These are phyloP conservation scores for Pascua guehoae DNA, from an alignment of 1,284 basidiomycete species.

Conservation along the genomic window DNA sequence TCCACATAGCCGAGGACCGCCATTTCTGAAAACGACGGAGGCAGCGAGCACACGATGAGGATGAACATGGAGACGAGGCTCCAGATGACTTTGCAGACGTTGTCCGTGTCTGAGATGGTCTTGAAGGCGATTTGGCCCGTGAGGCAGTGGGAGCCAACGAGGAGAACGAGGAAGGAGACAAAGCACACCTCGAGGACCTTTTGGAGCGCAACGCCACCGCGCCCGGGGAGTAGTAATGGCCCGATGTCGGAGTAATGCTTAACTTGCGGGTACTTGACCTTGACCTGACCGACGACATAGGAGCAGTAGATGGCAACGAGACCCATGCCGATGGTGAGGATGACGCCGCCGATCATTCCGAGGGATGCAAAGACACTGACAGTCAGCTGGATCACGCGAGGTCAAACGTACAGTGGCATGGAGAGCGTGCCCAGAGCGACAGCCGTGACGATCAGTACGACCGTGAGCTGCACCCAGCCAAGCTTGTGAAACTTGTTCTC, in stretches of 20 bases:
- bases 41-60: conserved; percentile 14
- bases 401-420: conserved; percentile 13
- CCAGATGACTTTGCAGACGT: conserved; percentile 12
- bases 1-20: conserved; percentile 40
- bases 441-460: conserved; percentile 19
- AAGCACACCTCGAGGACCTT: conserved; percentile 8
- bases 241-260: conserved; percentile 17
- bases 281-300: conserved; percentile 19
- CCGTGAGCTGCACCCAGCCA: conserved; percentile 20
- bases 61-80: conserved; percentile 15
- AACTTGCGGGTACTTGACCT: conserved; percentile 19
- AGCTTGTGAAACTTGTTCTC: conserved; percentile 20
- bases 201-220: conserved; percentile 2
- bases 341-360: conserved; percentile 16
- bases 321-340: conserved; percentile 15
- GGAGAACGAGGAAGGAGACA: conserved; percentile 15
- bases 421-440: conserved; percentile 18
- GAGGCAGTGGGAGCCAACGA: conserved; percentile 16
- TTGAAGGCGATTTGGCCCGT: conserved; percentile 16
- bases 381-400: neutral
- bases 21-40: conserved; percentile 24
- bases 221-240: conserved; percentile 4
- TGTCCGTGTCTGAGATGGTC: conserved; percentile 9
- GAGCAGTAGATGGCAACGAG: conserved; percentile 18
- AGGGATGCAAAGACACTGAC: conserved; percentile 13